Evolutionary conservation across 805 yeast species (phyloP).

Genomic region (Cyberlindnera mississippiensis): DNA sequence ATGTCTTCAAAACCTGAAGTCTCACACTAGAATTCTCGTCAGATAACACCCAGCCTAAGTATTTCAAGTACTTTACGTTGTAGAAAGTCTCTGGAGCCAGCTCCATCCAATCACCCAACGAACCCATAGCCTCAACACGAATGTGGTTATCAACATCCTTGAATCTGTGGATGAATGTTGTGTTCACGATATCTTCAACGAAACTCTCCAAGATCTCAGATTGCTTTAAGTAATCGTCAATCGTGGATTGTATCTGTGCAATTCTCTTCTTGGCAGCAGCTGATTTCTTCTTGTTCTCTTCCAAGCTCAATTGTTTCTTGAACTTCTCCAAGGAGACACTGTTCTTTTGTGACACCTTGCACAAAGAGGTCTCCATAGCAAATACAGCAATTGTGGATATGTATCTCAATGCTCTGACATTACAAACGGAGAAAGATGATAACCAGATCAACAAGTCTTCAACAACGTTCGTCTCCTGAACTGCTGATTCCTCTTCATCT

Average conservation of each 20-base stretch:
- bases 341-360: slow-evolving; percentile 41
- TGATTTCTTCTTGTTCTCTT: slow-evolving; percentile 32
- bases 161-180: slow-evolving; percentile 70
- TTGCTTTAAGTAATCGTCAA: slow-evolving; percentile 42
- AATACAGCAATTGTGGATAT: slow-evolving; percentile 59
- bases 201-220: slow-evolving; percentile 51
- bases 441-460: slow-evolving; percentile 71
- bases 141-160: slow-evolving; percentile 74
- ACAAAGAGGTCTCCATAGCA: slow-evolving; percentile 55
- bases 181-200: slow-evolving; percentile 60
- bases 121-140: slow-evolving; percentile 62
- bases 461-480: slow-evolving; percentile 39
- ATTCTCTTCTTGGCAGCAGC: slow-evolving; percentile 40
- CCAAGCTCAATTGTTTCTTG: slow-evolving; percentile 34
- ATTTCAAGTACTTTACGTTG: slow-evolving; percentile 65
- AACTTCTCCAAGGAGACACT: slow-evolving; percentile 35
- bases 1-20: slow-evolving; percentile 54
- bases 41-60: slow-evolving; percentile 82
- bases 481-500: slow-evolving; percentile 31
- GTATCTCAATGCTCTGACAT: slow-evolving; percentile 66
- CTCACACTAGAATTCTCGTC: slow-evolving; percentile 63
- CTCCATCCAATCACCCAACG: slow-evolving; percentile 70
- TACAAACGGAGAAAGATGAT: slow-evolving; percentile 63
- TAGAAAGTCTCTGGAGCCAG: slow-evolving; percentile 66
- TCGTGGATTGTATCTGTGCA: slow-evolving; percentile 41